Evolutionary conservation across 768 basidiomycete species (phyloP).

Genomic region (Leccinellum albellum): DNA sequence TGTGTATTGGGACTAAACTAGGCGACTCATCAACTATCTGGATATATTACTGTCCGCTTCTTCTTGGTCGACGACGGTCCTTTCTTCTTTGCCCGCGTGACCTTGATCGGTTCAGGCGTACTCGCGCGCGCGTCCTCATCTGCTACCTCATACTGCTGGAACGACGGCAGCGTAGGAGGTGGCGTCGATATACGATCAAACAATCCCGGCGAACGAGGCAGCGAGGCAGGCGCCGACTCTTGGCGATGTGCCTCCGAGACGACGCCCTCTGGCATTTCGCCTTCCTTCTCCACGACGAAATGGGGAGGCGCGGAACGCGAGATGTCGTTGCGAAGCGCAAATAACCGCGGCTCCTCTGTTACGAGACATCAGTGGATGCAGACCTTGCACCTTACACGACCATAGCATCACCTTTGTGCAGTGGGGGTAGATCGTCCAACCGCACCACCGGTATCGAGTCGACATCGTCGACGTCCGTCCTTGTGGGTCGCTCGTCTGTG

Average conservation of each 20-base stretch:
- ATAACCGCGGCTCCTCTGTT: constrained; percentile 37
- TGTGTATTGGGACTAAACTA: not conserved
- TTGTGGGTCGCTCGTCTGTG: constrained; percentile 53
- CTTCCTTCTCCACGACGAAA: constrained; percentile 69
- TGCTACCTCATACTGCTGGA: constrained; percentile 53
- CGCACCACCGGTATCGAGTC: constrained; percentile 90
- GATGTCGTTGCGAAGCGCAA: constrained; percentile 42
- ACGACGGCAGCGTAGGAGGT: constrained; percentile 35
- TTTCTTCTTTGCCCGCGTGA: constrained; percentile 69
- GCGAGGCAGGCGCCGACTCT: constrained; percentile 27
- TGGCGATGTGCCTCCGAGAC: constrained; percentile 16
- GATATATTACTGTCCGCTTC: constrained; percentile 51
- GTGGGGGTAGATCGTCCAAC: constrained; percentile 64
- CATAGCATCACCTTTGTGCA: constrained; percentile 28
- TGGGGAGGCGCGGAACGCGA: constrained; percentile 41
- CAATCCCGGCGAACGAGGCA: constrained; percentile 19
- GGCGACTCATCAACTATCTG: constrained; percentile 11
- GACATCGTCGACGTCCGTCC: constrained; percentile 51
- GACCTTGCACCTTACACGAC: not conserved
- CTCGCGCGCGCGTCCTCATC: constrained; percentile 47
- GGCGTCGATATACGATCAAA: constrained; percentile 35
- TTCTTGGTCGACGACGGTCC: constrained; percentile 50
- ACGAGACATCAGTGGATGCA: constrained; percentile 22
- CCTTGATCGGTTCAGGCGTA: constrained; percentile 69
- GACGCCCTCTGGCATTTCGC: constrained; percentile 81